Conservation (phyloP, 345 rosid genomes). For the Hibiscus tridactylites region DNA sequence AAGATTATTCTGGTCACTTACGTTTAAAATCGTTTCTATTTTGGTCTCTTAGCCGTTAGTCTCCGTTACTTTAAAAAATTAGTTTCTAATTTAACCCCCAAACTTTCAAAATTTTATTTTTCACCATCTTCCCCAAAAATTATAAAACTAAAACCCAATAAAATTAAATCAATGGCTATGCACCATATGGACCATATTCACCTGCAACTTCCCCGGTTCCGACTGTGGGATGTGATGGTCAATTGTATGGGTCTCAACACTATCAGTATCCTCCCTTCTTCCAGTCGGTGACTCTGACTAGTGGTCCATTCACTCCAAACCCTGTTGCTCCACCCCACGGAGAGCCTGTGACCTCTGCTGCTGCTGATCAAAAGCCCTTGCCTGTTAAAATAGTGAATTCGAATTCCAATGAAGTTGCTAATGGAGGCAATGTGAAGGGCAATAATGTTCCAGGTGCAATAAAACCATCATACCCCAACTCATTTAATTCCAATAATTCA, state of each 20-base stretch:
- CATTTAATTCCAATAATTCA: conserved; percentile 41
- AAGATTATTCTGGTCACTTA: no score
- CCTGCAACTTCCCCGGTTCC: conserved; percentile 80
- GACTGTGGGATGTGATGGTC: conserved; percentile 68
- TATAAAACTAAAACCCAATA: no score
- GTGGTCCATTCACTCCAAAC: conserved; percentile 46
- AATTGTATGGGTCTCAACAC: conserved; percentile 75
- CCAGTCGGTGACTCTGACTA: conserved; percentile 47
- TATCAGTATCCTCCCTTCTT: conserved; percentile 83
- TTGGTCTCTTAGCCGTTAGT: no score
- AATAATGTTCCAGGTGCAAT: conserved; percentile 43
- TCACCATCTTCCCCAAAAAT: no score
- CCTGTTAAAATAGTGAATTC: conserved; percentile 46
- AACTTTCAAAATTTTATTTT: no score
- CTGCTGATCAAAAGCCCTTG: conserved; percentile 51
- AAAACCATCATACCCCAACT: conserved; percentile 42
- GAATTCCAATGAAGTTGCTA: conserved; percentile 34
- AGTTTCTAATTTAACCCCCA: no score
- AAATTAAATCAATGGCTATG: no score
- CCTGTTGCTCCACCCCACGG: conserved; percentile 39
- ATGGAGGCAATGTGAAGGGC: conserved; percentile 42
- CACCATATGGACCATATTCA: conserved; percentile 72
- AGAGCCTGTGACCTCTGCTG: conserved; percentile 45
- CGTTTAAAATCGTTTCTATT: no score
- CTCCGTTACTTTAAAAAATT: no score